Percentiles rank a stretch among this genome's conserved stretches.
Conservation (phyloP, 2,329 filamentous ascomycete genomes). For the Sporothrix pseudoabietina region DNA sequence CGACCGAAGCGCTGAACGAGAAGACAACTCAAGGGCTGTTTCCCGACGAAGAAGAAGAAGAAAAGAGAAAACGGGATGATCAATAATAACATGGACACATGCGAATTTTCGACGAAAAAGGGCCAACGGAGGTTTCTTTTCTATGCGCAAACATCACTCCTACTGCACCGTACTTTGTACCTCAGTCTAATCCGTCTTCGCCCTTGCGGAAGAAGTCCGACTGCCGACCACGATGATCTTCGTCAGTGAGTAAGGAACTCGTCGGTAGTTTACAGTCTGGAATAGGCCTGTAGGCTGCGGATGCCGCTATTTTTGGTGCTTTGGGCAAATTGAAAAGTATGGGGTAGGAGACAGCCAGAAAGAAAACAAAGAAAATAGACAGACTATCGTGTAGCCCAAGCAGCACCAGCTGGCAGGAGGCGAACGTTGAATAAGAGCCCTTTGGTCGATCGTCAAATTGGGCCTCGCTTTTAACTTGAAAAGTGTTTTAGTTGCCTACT, state of each 20-base stretch:
- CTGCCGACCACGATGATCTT: background rate
- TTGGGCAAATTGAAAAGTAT: background rate
- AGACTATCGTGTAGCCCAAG: background rate
- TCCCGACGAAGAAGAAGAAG: background rate
- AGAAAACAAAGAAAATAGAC: slow-evolving; percentile 6
- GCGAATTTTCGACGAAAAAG: background rate
- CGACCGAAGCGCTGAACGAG: background rate
- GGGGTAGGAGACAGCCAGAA: background rate
- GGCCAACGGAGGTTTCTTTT: background rate
- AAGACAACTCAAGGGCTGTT: background rate
- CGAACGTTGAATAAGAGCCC: slow-evolving; percentile 12
- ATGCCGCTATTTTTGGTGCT: background rate
- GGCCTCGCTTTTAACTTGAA: background rate
- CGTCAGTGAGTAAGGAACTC: background rate
- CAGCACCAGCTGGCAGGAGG: background rate
- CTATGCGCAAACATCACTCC: background rate
- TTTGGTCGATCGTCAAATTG: background rate
- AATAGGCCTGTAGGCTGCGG: background rate
- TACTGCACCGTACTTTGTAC: background rate
- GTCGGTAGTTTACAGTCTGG: background rate
- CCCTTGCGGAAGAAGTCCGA: background rate
- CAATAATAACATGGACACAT: background rate
- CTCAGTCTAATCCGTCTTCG: background rate
- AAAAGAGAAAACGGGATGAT: background rate
- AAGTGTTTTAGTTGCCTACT: background rate